Evolutionary conservation across 2,329 filamentous ascomycete genomes (phyloP), one percentile per base, ranked within the genome.

Genomic region (Penicillium oxalicum): DNA sequence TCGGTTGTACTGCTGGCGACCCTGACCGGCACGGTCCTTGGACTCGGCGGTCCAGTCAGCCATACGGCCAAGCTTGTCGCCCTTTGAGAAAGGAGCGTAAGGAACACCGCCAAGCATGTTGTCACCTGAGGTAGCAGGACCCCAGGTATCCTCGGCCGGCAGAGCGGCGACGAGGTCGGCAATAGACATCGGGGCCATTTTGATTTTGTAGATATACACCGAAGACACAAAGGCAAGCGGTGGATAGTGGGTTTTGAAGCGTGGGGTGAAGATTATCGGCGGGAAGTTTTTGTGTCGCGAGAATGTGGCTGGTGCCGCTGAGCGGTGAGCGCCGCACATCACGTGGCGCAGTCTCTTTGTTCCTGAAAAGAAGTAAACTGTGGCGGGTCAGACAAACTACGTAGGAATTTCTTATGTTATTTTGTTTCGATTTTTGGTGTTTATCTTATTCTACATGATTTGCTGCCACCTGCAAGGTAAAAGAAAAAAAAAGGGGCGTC

Each of bases 41-140:
- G 87, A 84, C 68, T 96, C 93, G 41, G 83, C 68, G 13, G 91
- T 95, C 93, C 93, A 98, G 78, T 98, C 93, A 53, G 93, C 93
- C 91, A 98, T 97, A 70, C 93, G 91, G 66, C 93, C 93, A 52
- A 98, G 79, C 80, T 96, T 97, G 78, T 98, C 93, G 69, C 89
- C 90, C 75, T 98, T 98, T 60, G 91, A 96, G 78, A 93, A 98
- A 53, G 93, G 93, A 62, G 93, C 93, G 72, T 96, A 98, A 35
- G 93, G 93, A 43, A 97, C 89, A 68, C 93, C 93, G 69, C 95
- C 85, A 64, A 97, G 81, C 54, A 88, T 95, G 56, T 88, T 95
- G 70, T 95, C 88, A 62, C 76, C 82, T 52, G 90, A 86, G 60
- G 86, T 82, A 53, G 87, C 72, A 46, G 91, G 91, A 52, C 93